Evolutionary conservation across 208 protist genomes (phyloP).

Genomic region (Leishmania braziliensis): DNA sequence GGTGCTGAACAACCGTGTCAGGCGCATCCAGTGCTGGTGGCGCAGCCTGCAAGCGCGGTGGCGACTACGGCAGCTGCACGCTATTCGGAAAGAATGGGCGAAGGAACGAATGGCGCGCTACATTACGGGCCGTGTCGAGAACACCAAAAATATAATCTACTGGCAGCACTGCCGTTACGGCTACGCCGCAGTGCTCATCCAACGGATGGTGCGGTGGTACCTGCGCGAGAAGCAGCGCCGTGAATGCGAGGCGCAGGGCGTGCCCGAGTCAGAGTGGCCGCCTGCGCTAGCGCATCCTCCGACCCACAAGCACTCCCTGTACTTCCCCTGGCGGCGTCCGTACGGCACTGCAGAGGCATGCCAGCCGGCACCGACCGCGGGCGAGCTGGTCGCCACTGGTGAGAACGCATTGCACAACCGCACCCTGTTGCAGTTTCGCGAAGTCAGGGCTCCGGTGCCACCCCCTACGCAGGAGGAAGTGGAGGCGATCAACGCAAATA

Average conservation of each 20-base stretch:
- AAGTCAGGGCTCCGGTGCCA: constrained; percentile 29
- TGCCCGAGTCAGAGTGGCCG: constrained; percentile 34
- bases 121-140: constrained; percentile 40
- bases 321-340: constrained; percentile 73
- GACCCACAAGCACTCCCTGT: constrained; percentile 33
- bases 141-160: constrained; percentile 62
- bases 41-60: constrained; percentile 46
- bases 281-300: constrained; percentile 41
- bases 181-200: constrained; percentile 61
- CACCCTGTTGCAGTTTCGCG: constrained; percentile 62
- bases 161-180: constrained; percentile 82
- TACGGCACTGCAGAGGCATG: background rate
- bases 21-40: constrained; percentile 85
- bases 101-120: constrained; percentile 45
- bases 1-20: constrained; percentile 54
- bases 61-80: constrained; percentile 34
- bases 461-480: constrained; percentile 56
- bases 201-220: constrained; percentile 71
- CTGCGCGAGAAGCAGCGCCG: constrained; percentile 34
- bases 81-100: constrained; percentile 53
- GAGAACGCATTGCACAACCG: background rate
- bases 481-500: constrained; percentile 56
- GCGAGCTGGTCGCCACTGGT: background rate
- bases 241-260: constrained; percentile 12
- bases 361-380: constrained; percentile 18